These are phyloP conservation scores for Brassica napus DNA, from an alignment of 345 rosid species.

Conservation along the genomic window DNA sequence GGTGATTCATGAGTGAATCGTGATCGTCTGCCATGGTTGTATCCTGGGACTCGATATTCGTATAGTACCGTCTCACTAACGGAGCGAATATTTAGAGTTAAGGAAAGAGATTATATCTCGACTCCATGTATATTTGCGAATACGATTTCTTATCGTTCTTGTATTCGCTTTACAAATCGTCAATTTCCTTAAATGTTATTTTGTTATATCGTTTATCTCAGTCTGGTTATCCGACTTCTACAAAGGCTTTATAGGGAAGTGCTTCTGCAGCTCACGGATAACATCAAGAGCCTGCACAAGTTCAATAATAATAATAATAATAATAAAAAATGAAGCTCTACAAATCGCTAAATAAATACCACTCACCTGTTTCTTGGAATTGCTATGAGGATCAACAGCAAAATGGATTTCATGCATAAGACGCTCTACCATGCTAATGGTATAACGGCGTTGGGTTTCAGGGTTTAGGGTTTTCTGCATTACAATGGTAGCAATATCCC, in stretches of 20 bases:
- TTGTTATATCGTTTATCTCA: too few species aligned
- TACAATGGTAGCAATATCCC: slow-evolving; percentile 90
- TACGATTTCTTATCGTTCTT: too few species aligned
- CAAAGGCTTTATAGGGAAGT: slow-evolving; percentile 67
- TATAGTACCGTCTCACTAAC: too few species aligned
- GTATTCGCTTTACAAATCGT: too few species aligned
- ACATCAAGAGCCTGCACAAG: slow-evolving; percentile 78
- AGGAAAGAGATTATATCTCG: too few species aligned
- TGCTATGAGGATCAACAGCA: slow-evolving; percentile 84
- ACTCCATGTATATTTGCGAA: too few species aligned
- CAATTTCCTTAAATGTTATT: too few species aligned
- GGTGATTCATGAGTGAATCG: too few species aligned
- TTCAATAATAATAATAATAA: neutral
- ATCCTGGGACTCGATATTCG: too few species aligned
- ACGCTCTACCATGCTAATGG: slow-evolving; percentile 91
- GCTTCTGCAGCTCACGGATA: slow-evolving; percentile 91
- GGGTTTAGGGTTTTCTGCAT: slow-evolving; percentile 96
- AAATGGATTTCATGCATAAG: slow-evolving; percentile 94
- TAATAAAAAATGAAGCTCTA: neutral
- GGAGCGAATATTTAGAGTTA: too few species aligned
- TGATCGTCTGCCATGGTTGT: too few species aligned
- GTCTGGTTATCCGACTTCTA: too few species aligned
- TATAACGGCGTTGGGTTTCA: slow-evolving; percentile 90
- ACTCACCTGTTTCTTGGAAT: slow-evolving; percentile 90
- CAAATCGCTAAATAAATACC: neutral